Conservation (phyloP, 2,329 filamentous ascomycete species). For the Curvularia spicifera region DNA sequence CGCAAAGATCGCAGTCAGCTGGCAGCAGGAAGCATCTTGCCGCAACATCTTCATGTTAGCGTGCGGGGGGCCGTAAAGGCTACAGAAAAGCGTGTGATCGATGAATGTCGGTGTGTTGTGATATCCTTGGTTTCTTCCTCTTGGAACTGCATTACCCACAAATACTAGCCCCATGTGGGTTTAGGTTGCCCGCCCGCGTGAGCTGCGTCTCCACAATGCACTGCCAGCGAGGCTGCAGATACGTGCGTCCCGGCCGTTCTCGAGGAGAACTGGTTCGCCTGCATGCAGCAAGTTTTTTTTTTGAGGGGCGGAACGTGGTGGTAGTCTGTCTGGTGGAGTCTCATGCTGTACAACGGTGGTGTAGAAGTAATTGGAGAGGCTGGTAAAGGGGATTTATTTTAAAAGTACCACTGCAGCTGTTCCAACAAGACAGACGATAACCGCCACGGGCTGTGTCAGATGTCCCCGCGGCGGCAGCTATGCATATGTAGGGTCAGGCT, state of each 20-base stretch:
- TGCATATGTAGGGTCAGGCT: background rate
- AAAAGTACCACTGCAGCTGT: background rate
- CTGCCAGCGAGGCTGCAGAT: slow-evolving; percentile 7
- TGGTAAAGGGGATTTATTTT: background rate
- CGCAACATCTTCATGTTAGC: background rate
- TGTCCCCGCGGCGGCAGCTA: slow-evolving; percentile 5
- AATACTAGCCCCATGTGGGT: background rate
- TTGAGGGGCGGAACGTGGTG: background rate
- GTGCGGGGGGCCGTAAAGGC: slow-evolving; percentile 3
- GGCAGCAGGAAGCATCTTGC: background rate
- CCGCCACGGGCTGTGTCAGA: slow-evolving; percentile 5
- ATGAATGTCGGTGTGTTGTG: slow-evolving; percentile 9
- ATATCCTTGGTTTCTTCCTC: slow-evolving; percentile 2
- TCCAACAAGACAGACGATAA: background rate
- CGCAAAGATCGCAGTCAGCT: slow-evolving; percentile 2
- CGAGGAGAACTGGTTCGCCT: background rate
- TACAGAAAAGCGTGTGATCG: slow-evolving; percentile 2
- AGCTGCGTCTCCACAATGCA: slow-evolving; percentile 3
- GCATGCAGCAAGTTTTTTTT: background rate
- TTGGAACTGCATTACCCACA: slow-evolving; percentile 1
- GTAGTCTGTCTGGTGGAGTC: background rate
- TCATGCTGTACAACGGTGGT: background rate
- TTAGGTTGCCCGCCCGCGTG: slow-evolving; percentile 4
- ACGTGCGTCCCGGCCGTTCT: background rate
- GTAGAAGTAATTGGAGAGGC: background rate